phyloP scores from a whole-genome alignment of 2,329 filamentous ascomycete species.

The Lachnellula willkommii region DNA sequence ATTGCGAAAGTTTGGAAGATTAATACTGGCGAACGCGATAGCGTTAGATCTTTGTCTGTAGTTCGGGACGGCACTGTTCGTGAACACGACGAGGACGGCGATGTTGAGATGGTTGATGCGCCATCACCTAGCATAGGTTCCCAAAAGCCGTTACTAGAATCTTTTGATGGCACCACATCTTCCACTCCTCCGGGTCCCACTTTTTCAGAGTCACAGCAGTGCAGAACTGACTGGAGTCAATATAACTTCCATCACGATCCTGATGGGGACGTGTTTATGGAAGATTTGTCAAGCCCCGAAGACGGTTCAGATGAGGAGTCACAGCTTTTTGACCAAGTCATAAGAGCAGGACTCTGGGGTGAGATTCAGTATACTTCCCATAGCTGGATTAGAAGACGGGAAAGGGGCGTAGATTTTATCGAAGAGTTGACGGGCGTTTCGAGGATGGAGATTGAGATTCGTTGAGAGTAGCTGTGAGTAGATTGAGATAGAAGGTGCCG shows the following conservation, averaged over 20 bases:
- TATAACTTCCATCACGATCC: slow-evolving; percentile 13
- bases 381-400: not conserved
- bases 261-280: slow-evolving; percentile 24
- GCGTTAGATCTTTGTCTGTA: slow-evolving; percentile 13
- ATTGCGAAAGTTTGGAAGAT: slow-evolving; percentile 44
- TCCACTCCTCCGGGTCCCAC: not conserved
- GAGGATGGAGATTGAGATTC: slow-evolving; percentile 37
- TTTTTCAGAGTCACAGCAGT: not conserved
- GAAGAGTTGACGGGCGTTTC: slow-evolving; percentile 35
- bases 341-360: slow-evolving; percentile 1
- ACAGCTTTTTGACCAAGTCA: slow-evolving; percentile 7
- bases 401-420: slow-evolving; percentile 27
- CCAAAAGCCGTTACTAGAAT: slow-evolving; percentile 6
- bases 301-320: slow-evolving; percentile 7
- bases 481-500: not conserved
- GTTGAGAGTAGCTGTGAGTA: slow-evolving; percentile 3
- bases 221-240: slow-evolving; percentile 1
- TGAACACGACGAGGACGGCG: slow-evolving; percentile 10
- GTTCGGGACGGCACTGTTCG: slow-evolving; percentile 29
- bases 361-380: slow-evolving; percentile 1
- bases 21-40: slow-evolving; percentile 25
- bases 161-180: slow-evolving; percentile 22
- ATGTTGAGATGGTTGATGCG: slow-evolving; percentile 21
- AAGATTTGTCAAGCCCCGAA: slow-evolving; percentile 12
- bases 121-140: not conserved